Evolutionary conservation across 768 basidiomycete genomes (phyloP).

Genomic region (Hydnomerulius pinastri): DNA sequence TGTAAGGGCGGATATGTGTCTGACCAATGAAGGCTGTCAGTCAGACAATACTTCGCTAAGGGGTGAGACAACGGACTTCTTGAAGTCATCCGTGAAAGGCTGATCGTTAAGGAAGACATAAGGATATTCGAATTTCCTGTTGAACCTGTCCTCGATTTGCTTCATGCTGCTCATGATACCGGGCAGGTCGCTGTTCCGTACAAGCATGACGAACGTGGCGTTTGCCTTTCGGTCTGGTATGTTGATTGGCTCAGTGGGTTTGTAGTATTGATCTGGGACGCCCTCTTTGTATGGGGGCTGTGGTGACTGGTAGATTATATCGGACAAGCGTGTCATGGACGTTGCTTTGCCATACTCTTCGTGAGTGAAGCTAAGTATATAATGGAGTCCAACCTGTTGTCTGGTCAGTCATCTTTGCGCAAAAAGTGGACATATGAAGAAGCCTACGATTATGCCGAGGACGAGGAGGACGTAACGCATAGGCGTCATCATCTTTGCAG

Average conservation of each 20-base stretch:
- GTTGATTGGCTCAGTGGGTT: constrained; percentile 36
- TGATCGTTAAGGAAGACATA: constrained; percentile 91
- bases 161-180: constrained; percentile 64
- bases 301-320: constrained; percentile 20
- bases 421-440: background rate
- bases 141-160: constrained; percentile 87
- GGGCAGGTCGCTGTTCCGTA: constrained; percentile 64
- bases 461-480: constrained; percentile 57
- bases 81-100: constrained; percentile 76
- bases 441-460: constrained; percentile 48
- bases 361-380: constrained; percentile 44
- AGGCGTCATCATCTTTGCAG: constrained; percentile 55
- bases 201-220: constrained; percentile 82
- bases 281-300: constrained; percentile 58
- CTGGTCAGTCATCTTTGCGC: constrained; percentile 9
- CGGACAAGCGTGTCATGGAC: constrained; percentile 35
- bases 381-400: constrained; percentile 40
- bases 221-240: constrained; percentile 67
- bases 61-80: constrained; percentile 43
- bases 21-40: constrained; percentile 15
- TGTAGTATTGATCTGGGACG: constrained; percentile 62
- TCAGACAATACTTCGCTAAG: background rate
- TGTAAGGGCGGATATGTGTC: constrained; percentile 35
- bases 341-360: constrained; percentile 45
- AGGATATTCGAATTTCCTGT: constrained; percentile 75